Percentiles rank a stretch among this genome's conserved stretches.
These are phyloP conservation scores for Cyathus striatus DNA, from an alignment of 768 basidiomycete species.

Conservation along the genomic window DNA sequence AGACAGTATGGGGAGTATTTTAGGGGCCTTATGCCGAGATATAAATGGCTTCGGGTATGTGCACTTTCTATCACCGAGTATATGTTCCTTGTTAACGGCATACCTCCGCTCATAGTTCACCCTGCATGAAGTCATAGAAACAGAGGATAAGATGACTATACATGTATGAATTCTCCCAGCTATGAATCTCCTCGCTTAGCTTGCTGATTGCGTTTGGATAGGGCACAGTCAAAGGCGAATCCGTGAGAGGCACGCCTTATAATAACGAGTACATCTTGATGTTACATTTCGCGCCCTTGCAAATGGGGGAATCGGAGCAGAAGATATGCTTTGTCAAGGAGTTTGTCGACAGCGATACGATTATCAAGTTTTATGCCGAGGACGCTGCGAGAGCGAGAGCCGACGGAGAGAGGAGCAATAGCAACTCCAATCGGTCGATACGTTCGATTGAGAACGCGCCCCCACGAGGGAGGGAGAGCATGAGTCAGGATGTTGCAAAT, in stretches of 20 bases:
- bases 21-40: slow-evolving; percentile 17
- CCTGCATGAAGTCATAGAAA: slow-evolving; percentile 26
- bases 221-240: slow-evolving; percentile 16
- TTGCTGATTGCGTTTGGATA: too few relatives aligned
- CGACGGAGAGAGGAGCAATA: slow-evolving; percentile 5
- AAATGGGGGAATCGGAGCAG: slow-evolving; percentile 9
- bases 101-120: too few relatives aligned
- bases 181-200: too few relatives aligned
- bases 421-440: background rate
- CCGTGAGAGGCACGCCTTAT: slow-evolving; percentile 16
- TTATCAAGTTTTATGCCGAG: slow-evolving; percentile 20
- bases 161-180: too few relatives aligned
- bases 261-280: slow-evolving; percentile 16
- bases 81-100: too few relatives aligned
- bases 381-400: slow-evolving; percentile 17
- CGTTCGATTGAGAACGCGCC: too few relatives aligned
- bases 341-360: slow-evolving; percentile 22
- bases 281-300: slow-evolving; percentile 14
- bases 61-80: background rate
- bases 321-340: slow-evolving; percentile 24
- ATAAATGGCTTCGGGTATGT: slow-evolving; percentile 22
- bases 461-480: too few relatives aligned
- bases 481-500: too few relatives aligned
- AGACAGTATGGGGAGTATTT: slow-evolving; percentile 26
- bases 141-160: slow-evolving; percentile 20